Conservation (phyloP, 306 rosid species). For the Pyrus pyrifolia region DNA sequence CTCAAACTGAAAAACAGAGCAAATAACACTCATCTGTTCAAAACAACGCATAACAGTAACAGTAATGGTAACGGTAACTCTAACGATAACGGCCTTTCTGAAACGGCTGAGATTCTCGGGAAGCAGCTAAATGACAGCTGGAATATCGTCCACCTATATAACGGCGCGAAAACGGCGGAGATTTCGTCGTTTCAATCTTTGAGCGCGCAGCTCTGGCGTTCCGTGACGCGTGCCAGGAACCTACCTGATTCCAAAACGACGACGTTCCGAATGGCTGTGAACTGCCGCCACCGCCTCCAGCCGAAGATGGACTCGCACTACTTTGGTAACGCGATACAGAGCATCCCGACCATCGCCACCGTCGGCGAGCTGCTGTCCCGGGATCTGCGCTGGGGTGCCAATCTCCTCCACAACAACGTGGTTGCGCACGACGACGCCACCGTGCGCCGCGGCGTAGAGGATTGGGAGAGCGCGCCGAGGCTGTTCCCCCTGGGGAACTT, state of each 20-base stretch:
- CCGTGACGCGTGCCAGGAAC: slow-evolving; percentile 73
- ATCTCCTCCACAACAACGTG: slow-evolving; percentile 60
- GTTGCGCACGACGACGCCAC: slow-evolving; percentile 48
- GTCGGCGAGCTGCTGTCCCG: slow-evolving; percentile 41
- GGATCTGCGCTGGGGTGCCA: slow-evolving; percentile 58
- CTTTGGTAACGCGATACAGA: slow-evolving; percentile 90
- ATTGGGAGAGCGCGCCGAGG: slow-evolving; percentile 71
- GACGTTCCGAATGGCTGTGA: slow-evolving; percentile 92
- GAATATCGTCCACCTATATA: slow-evolving; percentile 18
- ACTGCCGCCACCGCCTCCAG: slow-evolving; percentile 68
- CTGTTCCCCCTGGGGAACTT: slow-evolving; percentile 74
- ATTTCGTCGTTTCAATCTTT: slow-evolving; percentile 84
- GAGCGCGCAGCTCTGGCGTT: slow-evolving; percentile 77
- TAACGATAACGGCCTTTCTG: slow-evolving; percentile 20
- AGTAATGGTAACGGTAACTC: slow-evolving; percentile 24
- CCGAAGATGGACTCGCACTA: slow-evolving; percentile 65
- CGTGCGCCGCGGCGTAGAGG: slow-evolving; percentile 59
- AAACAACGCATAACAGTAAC: neutral
- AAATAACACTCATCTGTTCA: neutral
- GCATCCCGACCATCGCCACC: slow-evolving; percentile 64
- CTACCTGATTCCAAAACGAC: slow-evolving; percentile 39
- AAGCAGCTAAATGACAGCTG: slow-evolving; percentile 45
- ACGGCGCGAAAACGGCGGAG: slow-evolving; percentile 24
- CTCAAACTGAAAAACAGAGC: slow-evolving; percentile 36
- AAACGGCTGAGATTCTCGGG: slow-evolving; percentile 27